Evolutionary conservation across 495 filamentous ascomycete genomes (phyloP).

Genomic region (Neohortaea acidophila): DNA sequence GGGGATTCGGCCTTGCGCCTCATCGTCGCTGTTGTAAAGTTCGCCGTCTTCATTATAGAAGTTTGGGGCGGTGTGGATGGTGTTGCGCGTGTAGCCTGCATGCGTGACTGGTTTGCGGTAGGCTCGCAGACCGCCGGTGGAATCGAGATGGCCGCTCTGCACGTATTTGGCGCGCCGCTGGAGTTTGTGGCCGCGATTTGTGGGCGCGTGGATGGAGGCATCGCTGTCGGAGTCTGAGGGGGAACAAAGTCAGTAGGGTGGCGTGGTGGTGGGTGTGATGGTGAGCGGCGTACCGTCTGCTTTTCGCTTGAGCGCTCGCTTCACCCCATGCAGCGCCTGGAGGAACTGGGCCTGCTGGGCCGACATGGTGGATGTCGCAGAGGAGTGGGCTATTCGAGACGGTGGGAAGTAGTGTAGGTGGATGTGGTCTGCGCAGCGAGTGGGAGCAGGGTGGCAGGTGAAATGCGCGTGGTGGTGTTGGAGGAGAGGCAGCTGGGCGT

Average conservation of each 20-base stretch:
- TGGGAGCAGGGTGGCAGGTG: no score
- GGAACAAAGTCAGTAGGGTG: constrained; percentile 4
- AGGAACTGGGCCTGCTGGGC: constrained; percentile 53
- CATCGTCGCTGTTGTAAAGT: constrained; percentile 56
- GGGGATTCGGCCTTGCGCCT: constrained; percentile 68
- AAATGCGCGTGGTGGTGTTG: no score
- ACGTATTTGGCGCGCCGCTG: constrained; percentile 68
- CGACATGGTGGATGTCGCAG: constrained; percentile 48
- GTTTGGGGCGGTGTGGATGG: constrained; percentile 59
- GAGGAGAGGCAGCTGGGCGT: no score
- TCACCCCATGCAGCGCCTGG: constrained; percentile 64
- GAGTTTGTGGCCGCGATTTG: constrained; percentile 86
- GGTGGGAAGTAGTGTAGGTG: no score
- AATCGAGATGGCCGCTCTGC: constrained; percentile 57
- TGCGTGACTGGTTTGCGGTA: constrained; percentile 81
- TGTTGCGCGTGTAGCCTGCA: constrained; percentile 67
- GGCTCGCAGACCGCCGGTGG: constrained; percentile 51
- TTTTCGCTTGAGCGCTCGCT: constrained; percentile 39
- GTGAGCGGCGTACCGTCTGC: constrained; percentile 23
- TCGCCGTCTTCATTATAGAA: constrained; percentile 77
- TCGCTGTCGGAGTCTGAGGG: constrained; percentile 69
- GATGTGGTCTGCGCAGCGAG: no score
- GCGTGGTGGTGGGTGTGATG: constrained; percentile 12
- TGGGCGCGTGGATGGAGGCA: constrained; percentile 59
- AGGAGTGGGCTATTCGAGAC: no score